Base-by-base conservation (phyloP, 306 rosid species). In the Fragaria vesca region DNA sequence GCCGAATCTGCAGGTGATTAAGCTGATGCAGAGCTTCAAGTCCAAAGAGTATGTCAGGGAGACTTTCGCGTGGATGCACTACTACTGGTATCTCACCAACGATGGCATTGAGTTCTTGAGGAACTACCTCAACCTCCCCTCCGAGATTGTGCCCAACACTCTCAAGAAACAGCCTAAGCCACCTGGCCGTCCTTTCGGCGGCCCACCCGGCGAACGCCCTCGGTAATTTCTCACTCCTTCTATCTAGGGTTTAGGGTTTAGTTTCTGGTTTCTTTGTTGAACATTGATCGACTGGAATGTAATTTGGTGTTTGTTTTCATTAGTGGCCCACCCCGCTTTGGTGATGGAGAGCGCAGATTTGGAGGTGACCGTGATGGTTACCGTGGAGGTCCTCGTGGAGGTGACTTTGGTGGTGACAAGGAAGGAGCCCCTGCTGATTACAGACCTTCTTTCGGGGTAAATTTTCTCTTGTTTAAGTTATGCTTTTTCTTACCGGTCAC, bases 31-130 rank as follows among this genome's bases (percentile, higher is more conserved):
- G 90, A 95, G 98, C 66, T 89, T 95, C 72, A 93, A 95, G 70
- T 95, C 98, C 0, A 93, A 84, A 81, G 97, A 90, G 86, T 95
- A 91, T 7, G 97, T 95, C 28, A 87, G 93, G 1, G 96, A 93
- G 82, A 93, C 97, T 4, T 95, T 95, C 40, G 97, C 97, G 0
- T 95, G 97, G 96, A 93, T 91, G 97, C 93, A 95, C 69, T 91
- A 95, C 75, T 91, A 93, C 82, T 93, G 97, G 98, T 93, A 87
- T 81, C 89, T 91, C 15, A 93, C 97, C 2, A 95, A 95, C 30
- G 96, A 91, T 52, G 98, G 98, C 30, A 95, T 94, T 47, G 98
- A 94, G 87, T 89, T 87, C 72, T 81, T 94, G 13, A 89, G 97
- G 79, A 95, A 82, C 68, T 92, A 95, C 66, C 96, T 95, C 63